Percentiles rank a stretch among this genome's conserved stretches.
Conservation (phyloP, 1,139 yeast genomes). For the Diutina catenulata region DNA sequence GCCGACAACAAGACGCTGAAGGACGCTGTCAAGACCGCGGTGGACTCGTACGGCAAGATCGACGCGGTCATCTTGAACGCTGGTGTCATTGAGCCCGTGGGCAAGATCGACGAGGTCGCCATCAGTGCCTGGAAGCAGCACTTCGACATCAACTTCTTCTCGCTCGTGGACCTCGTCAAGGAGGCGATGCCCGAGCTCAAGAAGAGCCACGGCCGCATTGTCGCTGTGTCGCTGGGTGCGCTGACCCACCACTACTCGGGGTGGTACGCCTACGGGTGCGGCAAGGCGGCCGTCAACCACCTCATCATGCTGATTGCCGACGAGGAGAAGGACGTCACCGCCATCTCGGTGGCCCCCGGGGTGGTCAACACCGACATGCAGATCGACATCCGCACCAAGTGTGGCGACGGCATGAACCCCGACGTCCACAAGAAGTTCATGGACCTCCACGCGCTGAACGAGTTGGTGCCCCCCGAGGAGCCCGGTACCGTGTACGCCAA, state of each 20-base stretch:
- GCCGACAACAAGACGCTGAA: constrained; percentile 26
- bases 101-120: constrained; percentile 36
- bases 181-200: constrained; percentile 49
- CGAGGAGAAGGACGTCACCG: constrained; percentile 50
- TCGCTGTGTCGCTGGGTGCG: constrained; percentile 85
- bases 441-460: constrained; percentile 41
- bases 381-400: constrained; percentile 49
- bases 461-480: constrained; percentile 50
- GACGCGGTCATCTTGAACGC: constrained; percentile 78
- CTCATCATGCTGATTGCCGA: constrained; percentile 51
- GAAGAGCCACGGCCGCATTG: constrained; percentile 43
- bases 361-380: constrained; percentile 91
- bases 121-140: constrained; percentile 48
- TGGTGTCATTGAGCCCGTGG: constrained; percentile 77
- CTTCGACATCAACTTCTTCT: constrained; percentile 70
- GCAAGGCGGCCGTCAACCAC: constrained; percentile 84
- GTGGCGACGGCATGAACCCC: constrained; percentile 44
- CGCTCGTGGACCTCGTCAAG: constrained; percentile 54
- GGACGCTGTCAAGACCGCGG: constrained; percentile 36
- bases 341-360: constrained; percentile 81
- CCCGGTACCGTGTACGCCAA: constrained; percentile 50
- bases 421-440: constrained; percentile 46
- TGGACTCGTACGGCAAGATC: constrained; percentile 43
- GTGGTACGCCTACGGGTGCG: constrained; percentile 86
- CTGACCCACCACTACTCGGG: constrained; percentile 47